Evolutionary conservation across 805 yeast species (phyloP), one percentile per base, ranked within the genome.

Genomic region (Maudiozyma saulgeensis): DNA sequence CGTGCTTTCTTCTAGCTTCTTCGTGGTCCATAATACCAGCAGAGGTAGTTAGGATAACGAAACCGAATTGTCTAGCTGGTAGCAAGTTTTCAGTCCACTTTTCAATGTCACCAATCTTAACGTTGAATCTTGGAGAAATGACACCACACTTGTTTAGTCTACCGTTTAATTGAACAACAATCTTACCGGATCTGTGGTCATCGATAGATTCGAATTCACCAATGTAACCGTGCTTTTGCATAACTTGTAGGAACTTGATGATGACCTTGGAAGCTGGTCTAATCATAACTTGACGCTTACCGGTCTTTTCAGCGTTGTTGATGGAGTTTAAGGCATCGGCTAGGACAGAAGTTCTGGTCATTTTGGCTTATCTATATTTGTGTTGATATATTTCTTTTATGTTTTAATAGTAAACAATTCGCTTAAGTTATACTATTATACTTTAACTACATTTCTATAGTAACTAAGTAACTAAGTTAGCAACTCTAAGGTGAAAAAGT

Each of bases 21-120:
- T 91, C 97, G 80, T 90, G 98, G 81, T 91, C 98, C 96, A 90
- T 89, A 69, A 90, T 90, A 78, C 98, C 98, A 66, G 97, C 96
- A 68, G 98, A 91, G 67, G 98, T 90, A 76, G 98, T 91, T 72
- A 90, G 82, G 75, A 90, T 87, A 70, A 90, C 91, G 82, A 76
- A 89, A 79, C 98, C 98, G 69, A 91, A 91, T 78, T 90, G 98
- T 85, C 98, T 88, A 61, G 98, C 95, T 73, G 98, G 98, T 70
- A 90, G 79, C 72, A 90, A 82, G 84, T 90, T 89, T 74, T 82
- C 95, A 64, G 96, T 88, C 98, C 98, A 90, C 79, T 87, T 90
- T 80, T 90, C 98, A 63, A 90, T 83, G 73, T 90, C 97, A 70
- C 76, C 83, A 60, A 91, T 83, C 77, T 88, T 87, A 68, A 90